Evolutionary conservation across 2,329 filamentous ascomycete species (phyloP), one percentile per base, ranked within the genome.

Genomic region (Cercospora citrullina): DNA sequence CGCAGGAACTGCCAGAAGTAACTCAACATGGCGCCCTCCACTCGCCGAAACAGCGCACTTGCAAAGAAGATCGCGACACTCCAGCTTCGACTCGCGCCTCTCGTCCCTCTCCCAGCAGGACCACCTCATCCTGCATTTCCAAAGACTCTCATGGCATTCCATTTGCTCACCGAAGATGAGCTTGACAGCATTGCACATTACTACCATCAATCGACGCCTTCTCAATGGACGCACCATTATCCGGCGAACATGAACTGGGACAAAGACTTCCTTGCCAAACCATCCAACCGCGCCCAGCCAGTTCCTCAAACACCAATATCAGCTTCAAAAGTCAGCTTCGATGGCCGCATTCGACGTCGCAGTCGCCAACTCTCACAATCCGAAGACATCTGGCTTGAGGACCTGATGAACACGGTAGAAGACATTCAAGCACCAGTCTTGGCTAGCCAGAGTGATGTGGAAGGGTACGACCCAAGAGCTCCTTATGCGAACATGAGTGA

Each of bases 111-210:
- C 0, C 78, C 78, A 80, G 90, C 71, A 82, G 90, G 90, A 60
- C 76, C 80, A n/a, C 80, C 90, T 2, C 90, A 91, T 74, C 86
- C 88, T 0, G 77, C 82, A 65, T 93, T 91, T 77, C 91, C 91
- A 1, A 75, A 76, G 21, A 91, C 87, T 3, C 83, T 93, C 64
- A 87, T 93, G 57, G 85, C 86, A 76, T 92, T 91, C 80, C 91
- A 90, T 85, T 87, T 93, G 33, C 85, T 93, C 42, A 93, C 89
- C 16, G 89, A 91, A 77, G 80, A 80, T 31, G 84, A 93, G 79
- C 87, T 92, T 64, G 90, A 93, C 80, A 81, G 82, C 64, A 84
- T 93, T 48, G 90, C 90, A 3, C 81, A 85, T 72, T 92, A 90
- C 80, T 93, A 93, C 81, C 89, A 91, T 80, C 91, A 93, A 80